Evolutionary conservation across 352 stramenopile genomes (phyloP), one percentile per base, ranked within the genome.

Genomic region (Pythium sp.): DNA sequence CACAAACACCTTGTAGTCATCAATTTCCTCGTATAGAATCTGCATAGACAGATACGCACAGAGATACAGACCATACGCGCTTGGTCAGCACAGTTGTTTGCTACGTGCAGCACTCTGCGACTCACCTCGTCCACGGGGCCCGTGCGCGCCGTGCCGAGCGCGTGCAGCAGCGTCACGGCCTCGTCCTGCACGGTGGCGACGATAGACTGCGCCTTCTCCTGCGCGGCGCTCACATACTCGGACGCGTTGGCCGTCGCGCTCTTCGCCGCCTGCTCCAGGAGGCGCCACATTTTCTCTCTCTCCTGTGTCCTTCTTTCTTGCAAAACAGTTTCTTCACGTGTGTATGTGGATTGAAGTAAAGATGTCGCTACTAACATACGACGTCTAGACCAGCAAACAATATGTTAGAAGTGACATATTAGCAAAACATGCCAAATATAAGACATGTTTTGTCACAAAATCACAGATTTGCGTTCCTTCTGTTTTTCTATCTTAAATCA

Each of bases 11-110:
- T 90, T 82, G 66, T 84, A 95, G 47, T 76, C 83, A 0, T 88
- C 83, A 20, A 94, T 72, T 58, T 94, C 87, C 57, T 94, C 87
- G 64, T 90, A 93, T 67, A 93, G 49, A 64, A 95, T 84, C 73
- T 89, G 58, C 1, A 20, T 5, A 26, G 15, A 58, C 9, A 20
- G 32, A 11, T 12, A 20, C 15, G 26, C 47, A 51, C 20, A 58
- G 26, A 34, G 26, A 26, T 14, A 54, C 32, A 58, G 14, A 67
- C 20, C 15, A 15, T 57, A 28, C 20, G 34, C 12, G 34, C 5
- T 41, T 59, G 18, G 47, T 49, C 20, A 24, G 47, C 24, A 49
- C 8, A 55, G 43, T 59, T 15, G 14, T 26, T 26, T 26, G 24
- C 24, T 26, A 26, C 24, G 24, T 26, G 24, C 24, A 26, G 24